phyloP scores from a whole-genome alignment of 768 basidiomycete genomes.

The Tulasnella sp. region DNA sequence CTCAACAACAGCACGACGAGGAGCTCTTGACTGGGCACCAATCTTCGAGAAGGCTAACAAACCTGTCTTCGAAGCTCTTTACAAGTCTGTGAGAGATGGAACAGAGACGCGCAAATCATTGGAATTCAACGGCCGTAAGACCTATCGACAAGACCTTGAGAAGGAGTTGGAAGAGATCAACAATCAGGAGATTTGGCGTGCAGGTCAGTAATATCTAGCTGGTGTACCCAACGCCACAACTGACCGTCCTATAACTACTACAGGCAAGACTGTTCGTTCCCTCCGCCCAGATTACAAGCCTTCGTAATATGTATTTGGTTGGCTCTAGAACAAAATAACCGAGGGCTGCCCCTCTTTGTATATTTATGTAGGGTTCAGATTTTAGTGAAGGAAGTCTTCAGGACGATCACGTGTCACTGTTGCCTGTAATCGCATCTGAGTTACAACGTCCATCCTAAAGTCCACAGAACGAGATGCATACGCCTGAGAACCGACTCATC shows the following conservation, averaged over 20 bases:
- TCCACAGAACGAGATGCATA: too few relatives aligned
- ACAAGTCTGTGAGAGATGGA: slow-evolving; percentile 87
- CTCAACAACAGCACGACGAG: slow-evolving; percentile 97
- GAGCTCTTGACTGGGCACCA: slow-evolving; percentile 98
- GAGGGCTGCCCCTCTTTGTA: too few relatives aligned
- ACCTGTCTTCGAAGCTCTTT: slow-evolving; percentile 89
- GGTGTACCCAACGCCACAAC: slow-evolving; percentile 12
- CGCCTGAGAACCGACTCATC: too few relatives aligned
- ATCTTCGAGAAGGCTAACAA: slow-evolving; percentile 89
- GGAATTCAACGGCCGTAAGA: slow-evolving; percentile 85
- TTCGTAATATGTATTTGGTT: too few relatives aligned
- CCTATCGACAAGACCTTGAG: slow-evolving; percentile 86
- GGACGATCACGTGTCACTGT: too few relatives aligned
- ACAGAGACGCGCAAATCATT: slow-evolving; percentile 95
- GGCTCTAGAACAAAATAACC: too few relatives aligned
- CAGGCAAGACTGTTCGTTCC: slow-evolving; percentile 80
- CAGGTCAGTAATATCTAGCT: slow-evolving; percentile 38
- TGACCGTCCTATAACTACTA: slow-evolving; percentile 7
- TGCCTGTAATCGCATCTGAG: too few relatives aligned
- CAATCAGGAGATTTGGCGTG: slow-evolving; percentile 97
- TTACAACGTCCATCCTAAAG: too few relatives aligned
- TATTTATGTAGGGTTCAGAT: too few relatives aligned
- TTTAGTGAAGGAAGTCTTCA: too few relatives aligned
- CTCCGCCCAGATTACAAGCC: slow-evolving; percentile 72
- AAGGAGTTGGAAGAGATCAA: slow-evolving; percentile 90